These are phyloP conservation scores for Fusarium bactridioides DNA, from an alignment of 2,329 filamentous ascomycete genomes.

Conservation along the genomic window DNA sequence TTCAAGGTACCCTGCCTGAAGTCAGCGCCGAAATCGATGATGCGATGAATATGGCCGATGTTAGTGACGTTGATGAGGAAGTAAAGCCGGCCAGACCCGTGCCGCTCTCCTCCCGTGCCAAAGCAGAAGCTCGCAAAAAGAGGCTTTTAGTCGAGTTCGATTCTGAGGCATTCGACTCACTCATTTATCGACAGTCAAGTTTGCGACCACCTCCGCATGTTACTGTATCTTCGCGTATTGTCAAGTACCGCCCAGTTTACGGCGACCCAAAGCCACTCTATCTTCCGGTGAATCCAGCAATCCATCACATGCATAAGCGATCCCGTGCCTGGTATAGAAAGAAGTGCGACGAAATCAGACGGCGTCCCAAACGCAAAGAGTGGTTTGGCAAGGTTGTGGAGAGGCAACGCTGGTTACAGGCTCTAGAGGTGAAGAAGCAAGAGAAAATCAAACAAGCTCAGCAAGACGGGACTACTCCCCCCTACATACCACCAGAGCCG, in stretches of 20 bases:
- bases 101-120: neutral
- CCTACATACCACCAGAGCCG: constrained; percentile 42
- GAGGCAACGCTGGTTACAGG: constrained; percentile 47
- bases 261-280: constrained; percentile 48
- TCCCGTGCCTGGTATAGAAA: constrained; percentile 55
- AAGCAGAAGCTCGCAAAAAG: constrained; percentile 12
- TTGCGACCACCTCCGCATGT: constrained; percentile 38
- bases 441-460: constrained; percentile 14
- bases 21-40: neutral
- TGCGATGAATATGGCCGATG: constrained; percentile 15
- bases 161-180: constrained; percentile 47
- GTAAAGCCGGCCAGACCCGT: neutral
- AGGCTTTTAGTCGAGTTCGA: constrained; percentile 26
- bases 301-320: constrained; percentile 55
- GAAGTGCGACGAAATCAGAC: constrained; percentile 60
- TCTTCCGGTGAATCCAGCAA: constrained; percentile 59
- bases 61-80: constrained; percentile 11
- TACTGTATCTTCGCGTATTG: neutral
- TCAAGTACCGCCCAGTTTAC: constrained; percentile 5
- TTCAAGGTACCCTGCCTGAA: neutral
- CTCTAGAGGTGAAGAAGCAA: constrained; percentile 30
- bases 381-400: constrained; percentile 57
- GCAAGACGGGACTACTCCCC: constrained; percentile 13
- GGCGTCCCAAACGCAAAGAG: constrained; percentile 58
- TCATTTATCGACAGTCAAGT: constrained; percentile 50